A percentile compares a stretch with the other conserved stretches of the same genome.
Evolutionary conservation across 345 rosid species (phyloP).

Genomic region (Carallia brachiata): DNA sequence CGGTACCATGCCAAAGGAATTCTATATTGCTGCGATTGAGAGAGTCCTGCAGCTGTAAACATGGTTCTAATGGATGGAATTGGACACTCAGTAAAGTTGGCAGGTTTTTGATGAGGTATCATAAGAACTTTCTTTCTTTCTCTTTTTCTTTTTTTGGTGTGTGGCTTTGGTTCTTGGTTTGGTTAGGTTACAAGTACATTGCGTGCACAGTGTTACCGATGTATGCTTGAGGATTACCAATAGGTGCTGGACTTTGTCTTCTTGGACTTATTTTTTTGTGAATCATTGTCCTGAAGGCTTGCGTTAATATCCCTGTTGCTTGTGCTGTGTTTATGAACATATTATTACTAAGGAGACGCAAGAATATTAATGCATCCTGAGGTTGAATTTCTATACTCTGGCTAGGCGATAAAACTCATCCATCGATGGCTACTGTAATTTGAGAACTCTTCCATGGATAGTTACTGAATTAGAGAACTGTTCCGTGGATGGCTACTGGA

Average conservation of each 20-base stretch:
- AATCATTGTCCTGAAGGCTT: background rate
- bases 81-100: background rate
- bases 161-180: background rate
- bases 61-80: background rate
- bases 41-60: slow-evolving; percentile 63
- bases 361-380: background rate
- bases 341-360: background rate
- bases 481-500: background rate
- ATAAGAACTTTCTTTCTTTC: background rate
- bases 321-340: background rate
- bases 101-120: background rate
- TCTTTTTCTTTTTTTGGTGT: background rate
- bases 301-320: background rate
- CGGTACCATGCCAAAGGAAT: slow-evolving; percentile 97
- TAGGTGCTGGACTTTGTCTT: background rate
- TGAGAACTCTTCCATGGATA: background rate
- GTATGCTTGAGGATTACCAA: background rate
- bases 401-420: background rate
- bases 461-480: background rate
- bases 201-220: slow-evolving; percentile 5
- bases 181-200: background rate
- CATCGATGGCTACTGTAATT: background rate
- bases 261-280: background rate
- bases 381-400: background rate
- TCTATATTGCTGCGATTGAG: slow-evolving; percentile 81